Base-by-base conservation (phyloP, 192 early-diverging fungal species). In the Dissophora ornata region DNA sequence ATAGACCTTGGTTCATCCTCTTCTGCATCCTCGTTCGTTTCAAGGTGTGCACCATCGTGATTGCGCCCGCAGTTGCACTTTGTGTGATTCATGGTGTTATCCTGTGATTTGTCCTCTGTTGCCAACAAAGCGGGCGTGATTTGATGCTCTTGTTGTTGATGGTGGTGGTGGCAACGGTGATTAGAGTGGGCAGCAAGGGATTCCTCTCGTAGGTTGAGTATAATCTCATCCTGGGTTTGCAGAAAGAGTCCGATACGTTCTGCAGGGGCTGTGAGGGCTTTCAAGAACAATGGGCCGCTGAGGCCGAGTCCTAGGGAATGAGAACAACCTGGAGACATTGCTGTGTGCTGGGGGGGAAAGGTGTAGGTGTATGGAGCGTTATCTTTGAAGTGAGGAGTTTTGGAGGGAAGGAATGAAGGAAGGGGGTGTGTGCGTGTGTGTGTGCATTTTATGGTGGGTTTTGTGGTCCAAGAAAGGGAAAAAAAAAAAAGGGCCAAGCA, bases 161-260 rank as follows among this genome's bases (percentile, higher is more conserved):
- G 28, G 19, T 69, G 41, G 16, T 52, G 40, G 13, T 44, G 48
- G 24, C 13, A 42, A 38, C n/a, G 40, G 26, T 46, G 67, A 2
- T 29, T 22, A 13, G 25, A 16, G 34, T 70, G 57, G n/a, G 38
- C 58, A 1, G 50, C 33, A n/a, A 55, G 46, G 13, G 71, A 75
- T 42, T 75, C 71, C 18, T 75, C 55, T 1, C 71, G 62, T 8
- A 75, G 54, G 51, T 75, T 75, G 32, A 61, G 71, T 34, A 75
- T 66, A 42, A 75, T 65, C 12, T 75, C 71, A 30, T 75, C 71
- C 26, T 75, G 71, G 18, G 63, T 60, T 24, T 75, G 71, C 33
- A 75, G 57, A 28, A 75, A 34, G 9, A 75, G 62, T 24, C 21
- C 21, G 57, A 75, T 45, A 32, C 71, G 63, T 18, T 75, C 63